Evolutionary conservation across 2,329 filamentous ascomycete genomes (phyloP), one percentile per base, ranked within the genome.

Genomic region (Trematosphaeria pertusa): DNA sequence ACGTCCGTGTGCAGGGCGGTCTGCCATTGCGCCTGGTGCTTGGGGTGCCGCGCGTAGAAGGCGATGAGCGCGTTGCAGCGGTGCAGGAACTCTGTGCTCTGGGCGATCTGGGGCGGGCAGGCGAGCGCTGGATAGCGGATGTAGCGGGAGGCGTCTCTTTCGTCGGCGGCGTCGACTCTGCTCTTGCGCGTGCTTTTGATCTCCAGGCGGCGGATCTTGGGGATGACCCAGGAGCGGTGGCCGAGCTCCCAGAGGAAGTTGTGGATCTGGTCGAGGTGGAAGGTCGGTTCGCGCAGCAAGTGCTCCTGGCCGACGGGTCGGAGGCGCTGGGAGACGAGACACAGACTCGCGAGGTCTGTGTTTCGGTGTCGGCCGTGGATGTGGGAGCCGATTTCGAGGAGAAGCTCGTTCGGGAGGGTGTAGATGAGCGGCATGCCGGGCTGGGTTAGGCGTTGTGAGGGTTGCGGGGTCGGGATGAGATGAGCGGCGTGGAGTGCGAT

Each of bases 181-280:
- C n/a, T n/a, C n/a, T n/a, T n/a, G n/a, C n/a, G n/a, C n/a, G n/a
- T n/a, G n/a, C n/a, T 58, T 37, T 45, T 52, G 20, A 62, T 51
- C 22, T 62, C 59, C 7, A 62, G 18, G 7, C 14, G 30, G 5
- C 31, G 40, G 4, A 62, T 48, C 10, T 48, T 49, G 1, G 19
- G 39, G 5, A 47, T 19, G 12, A 58, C 18, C 5, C 48, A 18
- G 4, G 33, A 11, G n/a, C 50, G 34, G 14, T 43, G 41, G 1
- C 37, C 28, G 5, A 60, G 22, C 32, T 49, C 30, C 31, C 46
- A 48, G 28, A 62, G 47, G 21, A 53, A 61, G 15, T 39, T 18
- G 30, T 57, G 49, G 32, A 61, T 56, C 3, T 44, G 17, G 3
- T 30, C 32, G n/a, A 61, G 31, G n/a, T 59, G 43, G 43, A 62